phyloP scores from a whole-genome alignment of 257 asterid species.

The Solanum chiquidenum region DNA sequence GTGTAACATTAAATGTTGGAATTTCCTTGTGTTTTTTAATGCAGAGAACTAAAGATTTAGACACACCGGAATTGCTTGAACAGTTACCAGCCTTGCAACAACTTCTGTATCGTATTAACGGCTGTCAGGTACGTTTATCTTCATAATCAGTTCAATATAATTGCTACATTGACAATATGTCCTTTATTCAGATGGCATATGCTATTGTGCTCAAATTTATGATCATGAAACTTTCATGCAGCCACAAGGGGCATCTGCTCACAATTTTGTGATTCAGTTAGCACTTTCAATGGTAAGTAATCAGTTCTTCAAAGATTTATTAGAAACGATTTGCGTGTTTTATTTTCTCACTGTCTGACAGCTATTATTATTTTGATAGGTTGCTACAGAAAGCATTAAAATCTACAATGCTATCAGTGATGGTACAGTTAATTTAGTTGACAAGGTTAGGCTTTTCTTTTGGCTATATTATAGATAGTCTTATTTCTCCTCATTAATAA shows the following conservation, averaged over 20 bases:
- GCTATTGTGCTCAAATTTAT: constrained; percentile 5
- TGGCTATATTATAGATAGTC: not conserved
- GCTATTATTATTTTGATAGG: constrained; percentile 31
- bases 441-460: constrained; percentile 55
- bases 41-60: constrained; percentile 89
- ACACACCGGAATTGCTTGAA: constrained; percentile 62
- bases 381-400: constrained; percentile 89
- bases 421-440: constrained; percentile 84
- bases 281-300: constrained; percentile 82
- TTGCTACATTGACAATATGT: not conserved
- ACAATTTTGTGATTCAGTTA: constrained; percentile 66
- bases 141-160: not conserved
- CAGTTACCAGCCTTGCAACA: constrained; percentile 85
- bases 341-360: not conserved
- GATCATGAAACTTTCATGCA: constrained; percentile 30
- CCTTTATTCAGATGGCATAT: not conserved
- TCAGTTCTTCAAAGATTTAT: not conserved
- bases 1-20: not conserved
- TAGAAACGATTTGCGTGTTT: not conserved
- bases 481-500: not conserved
- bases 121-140: constrained; percentile 62
- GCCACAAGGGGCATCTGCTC: constrained; percentile 98
- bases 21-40: not conserved
- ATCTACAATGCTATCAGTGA: constrained; percentile 82
- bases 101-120: constrained; percentile 70